Base-by-base conservation (phyloP, 768 basidiomycete genomes). In the Chalciporus chontae region DNA sequence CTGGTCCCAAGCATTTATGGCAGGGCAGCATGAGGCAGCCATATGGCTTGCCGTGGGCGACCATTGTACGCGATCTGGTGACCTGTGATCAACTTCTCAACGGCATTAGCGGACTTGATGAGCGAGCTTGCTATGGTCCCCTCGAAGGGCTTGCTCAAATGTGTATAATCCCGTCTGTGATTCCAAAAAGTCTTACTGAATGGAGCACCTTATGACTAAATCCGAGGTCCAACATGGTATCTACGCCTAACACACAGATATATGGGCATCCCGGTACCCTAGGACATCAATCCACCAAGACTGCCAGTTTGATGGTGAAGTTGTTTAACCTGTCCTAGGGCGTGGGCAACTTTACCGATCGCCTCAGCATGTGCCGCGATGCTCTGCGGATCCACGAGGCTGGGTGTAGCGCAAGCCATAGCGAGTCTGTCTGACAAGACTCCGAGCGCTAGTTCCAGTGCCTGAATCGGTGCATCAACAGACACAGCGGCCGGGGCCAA, bases 351-450 rank as follows among this genome's bases (percentile, higher is more conserved):
- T 61, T 86, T 87, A 38, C 70, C 65, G 26, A 90, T 84, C 1
- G 84, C 78, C 54, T 88, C 85, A n/a, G 87, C 85, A 14, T 78
- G 79, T 40, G 70, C 66, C 36, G 74, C 77, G 43, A 90, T 77
- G 5, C 76, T 69, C 19, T 59, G 44, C 27, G 75, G 71, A 59
- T 88, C 84, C 45, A 73, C 38, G 17, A 72, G 48, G 34, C 55
- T 54, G 8, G 67, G 58, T 27, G 63, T 64, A n/a, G 67, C 61
- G 5, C 79, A 72, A n/a, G 80, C 65, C 11, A 67, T 54, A 24
- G 69, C 65, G 43, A 89, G 65, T 61, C 77, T 77, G 24, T 73
- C 61, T 3, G 84, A 78, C 26, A 89, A 69, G 17, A 62, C 60
- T 24, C 71, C 71, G 31, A 90, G 71, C 9, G 80, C 73, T 24